A percentile compares a stretch with the other conserved stretches of the same genome.
These are phyloP conservation scores for Umbelopsis sp. DNA, from an alignment of 371 early-diverging fungal genomes.

Conservation along the genomic window DNA sequence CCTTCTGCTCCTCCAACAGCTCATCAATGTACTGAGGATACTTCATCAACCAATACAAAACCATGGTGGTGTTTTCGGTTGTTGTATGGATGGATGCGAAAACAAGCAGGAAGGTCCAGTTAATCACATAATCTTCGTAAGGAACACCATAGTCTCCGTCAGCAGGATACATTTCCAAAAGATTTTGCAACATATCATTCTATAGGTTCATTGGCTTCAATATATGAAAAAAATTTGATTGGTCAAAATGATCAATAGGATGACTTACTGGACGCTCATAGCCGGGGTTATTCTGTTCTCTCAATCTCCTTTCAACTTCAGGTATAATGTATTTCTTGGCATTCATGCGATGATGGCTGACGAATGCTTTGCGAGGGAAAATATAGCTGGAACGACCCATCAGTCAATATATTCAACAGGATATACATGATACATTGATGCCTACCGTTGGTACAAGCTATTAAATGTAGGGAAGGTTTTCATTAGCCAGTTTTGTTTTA, in stretches of 20 bases:
- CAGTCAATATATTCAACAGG: background rate
- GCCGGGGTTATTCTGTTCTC: background rate
- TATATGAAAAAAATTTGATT: conserved; percentile 9
- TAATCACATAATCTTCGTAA: conserved; percentile 24
- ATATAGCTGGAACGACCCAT: background rate
- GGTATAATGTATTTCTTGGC: conserved; percentile 17
- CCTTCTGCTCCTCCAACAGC: conserved; percentile 44
- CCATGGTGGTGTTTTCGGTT: conserved; percentile 27
- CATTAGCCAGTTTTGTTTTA: conserved; percentile 21
- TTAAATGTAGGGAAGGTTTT: conserved; percentile 34
- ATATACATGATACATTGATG: background rate
- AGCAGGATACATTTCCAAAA: conserved; percentile 12
- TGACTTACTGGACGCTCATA: conserved; percentile 6
- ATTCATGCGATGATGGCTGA: conserved; percentile 19
- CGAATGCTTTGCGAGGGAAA: conserved; percentile 16
- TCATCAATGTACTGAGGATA: conserved; percentile 42
- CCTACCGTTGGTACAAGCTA: conserved; percentile 32
- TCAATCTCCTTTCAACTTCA: conserved; percentile 20
- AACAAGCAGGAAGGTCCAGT: conserved; percentile 29
- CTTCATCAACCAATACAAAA: conserved; percentile 45
- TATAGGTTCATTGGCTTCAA: conserved; percentile 3
- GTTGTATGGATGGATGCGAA: conserved; percentile 52
- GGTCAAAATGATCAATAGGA: background rate
- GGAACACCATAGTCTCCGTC: conserved; percentile 21
- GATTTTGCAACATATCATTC: conserved; percentile 30